A percentile compares a stretch with the other conserved stretches of the same genome.
Evolutionary conservation across 2,329 filamentous ascomycete species (phyloP).

Genomic region (Diaporthe helianthi): DNA sequence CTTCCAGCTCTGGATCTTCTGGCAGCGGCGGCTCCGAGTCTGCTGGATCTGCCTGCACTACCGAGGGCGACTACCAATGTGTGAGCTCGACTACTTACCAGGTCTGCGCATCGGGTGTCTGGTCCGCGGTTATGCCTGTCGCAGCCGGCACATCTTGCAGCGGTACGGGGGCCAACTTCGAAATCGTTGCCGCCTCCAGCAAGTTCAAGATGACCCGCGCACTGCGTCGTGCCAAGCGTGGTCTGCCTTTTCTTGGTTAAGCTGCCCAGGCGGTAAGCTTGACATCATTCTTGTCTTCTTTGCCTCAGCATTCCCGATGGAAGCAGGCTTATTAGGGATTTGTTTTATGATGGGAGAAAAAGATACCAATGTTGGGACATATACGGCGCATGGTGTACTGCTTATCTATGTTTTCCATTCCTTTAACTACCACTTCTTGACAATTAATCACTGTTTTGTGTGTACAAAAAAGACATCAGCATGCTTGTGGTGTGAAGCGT

Average conservation of each 20-base stretch:
- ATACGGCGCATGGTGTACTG: neutral
- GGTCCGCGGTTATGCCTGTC: constrained; percentile 51
- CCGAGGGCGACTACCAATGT: constrained; percentile 60
- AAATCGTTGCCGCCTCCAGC: constrained; percentile 37
- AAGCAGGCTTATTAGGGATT: constrained; percentile 14
- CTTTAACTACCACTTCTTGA: neutral
- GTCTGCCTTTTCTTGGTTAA: constrained; percentile 19
- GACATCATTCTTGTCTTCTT: neutral
- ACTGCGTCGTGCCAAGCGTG: constrained; percentile 14
- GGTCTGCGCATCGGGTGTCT: constrained; percentile 57
- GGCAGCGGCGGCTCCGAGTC: constrained; percentile 42
- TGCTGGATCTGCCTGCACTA: constrained; percentile 52
- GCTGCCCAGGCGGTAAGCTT: neutral
- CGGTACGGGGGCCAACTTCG: constrained; percentile 42
- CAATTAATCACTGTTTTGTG: neutral
- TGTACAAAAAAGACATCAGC: neutral
- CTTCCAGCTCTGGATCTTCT: constrained; percentile 35
- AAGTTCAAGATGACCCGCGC: constrained; percentile 32
- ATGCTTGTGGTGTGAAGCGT: neutral
- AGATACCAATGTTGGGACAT: constrained; percentile 26
- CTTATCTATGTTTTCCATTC: neutral
- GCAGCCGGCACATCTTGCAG: constrained; percentile 55
- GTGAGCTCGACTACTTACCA: constrained; percentile 56
- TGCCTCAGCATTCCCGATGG: neutral
- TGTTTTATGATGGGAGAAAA: neutral